Evolutionary conservation across 768 basidiomycete species (phyloP).

Genomic region (Rhizopogon rudus): DNA sequence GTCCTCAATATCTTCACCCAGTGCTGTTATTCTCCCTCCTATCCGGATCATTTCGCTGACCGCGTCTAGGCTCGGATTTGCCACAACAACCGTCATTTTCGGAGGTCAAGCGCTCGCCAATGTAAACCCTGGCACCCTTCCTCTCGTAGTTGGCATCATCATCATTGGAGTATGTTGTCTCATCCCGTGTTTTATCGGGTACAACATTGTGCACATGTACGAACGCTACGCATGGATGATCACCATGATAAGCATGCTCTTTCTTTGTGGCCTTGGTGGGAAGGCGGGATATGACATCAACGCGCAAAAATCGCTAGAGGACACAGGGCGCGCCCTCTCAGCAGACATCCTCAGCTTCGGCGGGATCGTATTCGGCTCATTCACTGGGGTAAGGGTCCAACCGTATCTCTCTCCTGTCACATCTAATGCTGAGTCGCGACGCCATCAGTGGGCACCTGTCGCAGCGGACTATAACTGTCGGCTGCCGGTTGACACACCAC

Average conservation of each 20-base stretch:
- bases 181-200: constrained; percentile 43
- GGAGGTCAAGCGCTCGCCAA: constrained; percentile 49
- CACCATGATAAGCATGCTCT: constrained; percentile 41
- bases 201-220: constrained; percentile 41
- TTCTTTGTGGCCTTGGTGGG: constrained; percentile 46
- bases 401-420: background rate
- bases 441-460: constrained; percentile 39
- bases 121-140: constrained; percentile 38
- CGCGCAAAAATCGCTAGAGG: constrained; percentile 38
- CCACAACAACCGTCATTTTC: constrained; percentile 43
- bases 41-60: background rate
- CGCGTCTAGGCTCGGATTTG: constrained; percentile 39
- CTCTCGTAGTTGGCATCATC: constrained; percentile 44
- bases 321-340: constrained; percentile 36
- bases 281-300: constrained; percentile 40
- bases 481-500: constrained; percentile 38
- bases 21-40: constrained; percentile 12
- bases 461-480: constrained; percentile 54
- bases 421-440: background rate
- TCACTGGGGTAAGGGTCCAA: constrained; percentile 34
- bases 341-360: constrained; percentile 50
- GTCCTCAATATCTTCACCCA: constrained; percentile 51
- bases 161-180: constrained; percentile 38
- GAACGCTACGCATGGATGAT: constrained; percentile 56
- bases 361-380: constrained; percentile 44